These are phyloP conservation scores for Rostrohypoxylon terebratum DNA, from an alignment of 495 filamentous ascomycete genomes.

Conservation along the genomic window DNA sequence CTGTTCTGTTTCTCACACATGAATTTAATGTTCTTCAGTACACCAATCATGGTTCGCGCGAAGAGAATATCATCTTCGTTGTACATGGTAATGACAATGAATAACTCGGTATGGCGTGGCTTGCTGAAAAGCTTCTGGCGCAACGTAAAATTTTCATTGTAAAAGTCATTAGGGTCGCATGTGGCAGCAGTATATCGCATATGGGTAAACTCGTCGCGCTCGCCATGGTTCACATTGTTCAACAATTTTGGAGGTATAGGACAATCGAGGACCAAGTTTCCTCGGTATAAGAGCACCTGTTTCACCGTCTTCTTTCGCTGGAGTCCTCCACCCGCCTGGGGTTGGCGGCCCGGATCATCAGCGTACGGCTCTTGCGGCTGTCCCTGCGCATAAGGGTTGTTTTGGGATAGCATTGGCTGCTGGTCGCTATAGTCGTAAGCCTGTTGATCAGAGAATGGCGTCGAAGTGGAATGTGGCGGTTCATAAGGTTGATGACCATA, in stretches of 20 bases:
- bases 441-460: conserved; percentile 65
- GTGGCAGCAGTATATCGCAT: conserved; percentile 98
- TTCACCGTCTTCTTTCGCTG: conserved; percentile 98
- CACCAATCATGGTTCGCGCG: conserved; percentile 94
- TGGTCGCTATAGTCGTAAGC: conserved; percentile 63
- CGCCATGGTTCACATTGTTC: conserved; percentile 85
- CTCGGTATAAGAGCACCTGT: conserved; percentile 95
- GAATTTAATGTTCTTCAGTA: conserved; percentile 98
- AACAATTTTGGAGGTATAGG: conserved; percentile 91
- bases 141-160: conserved; percentile 87
- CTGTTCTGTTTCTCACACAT: conserved; percentile 92
- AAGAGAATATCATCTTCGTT: conserved; percentile 99
- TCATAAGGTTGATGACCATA: conserved; percentile 88
- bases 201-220: conserved; percentile 97
- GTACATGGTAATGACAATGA: conserved; percentile 99
- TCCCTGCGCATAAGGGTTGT: conserved; percentile 55
- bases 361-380: conserved; percentile 60
- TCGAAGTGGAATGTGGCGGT: conserved; percentile 66
- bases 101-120: conserved; percentile 92
- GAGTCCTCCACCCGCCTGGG: conserved; percentile 66
- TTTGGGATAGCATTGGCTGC: conserved; percentile 63
- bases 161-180: conserved; percentile 92
- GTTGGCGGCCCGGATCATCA: conserved; percentile 63
- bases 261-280: conserved; percentile 97
- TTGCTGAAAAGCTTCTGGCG: conserved; percentile 95